Evolutionary conservation across 1,139 yeast species (phyloP), one percentile per base, ranked within the genome.

Genomic region (Sugiyamaella paludigena): DNA sequence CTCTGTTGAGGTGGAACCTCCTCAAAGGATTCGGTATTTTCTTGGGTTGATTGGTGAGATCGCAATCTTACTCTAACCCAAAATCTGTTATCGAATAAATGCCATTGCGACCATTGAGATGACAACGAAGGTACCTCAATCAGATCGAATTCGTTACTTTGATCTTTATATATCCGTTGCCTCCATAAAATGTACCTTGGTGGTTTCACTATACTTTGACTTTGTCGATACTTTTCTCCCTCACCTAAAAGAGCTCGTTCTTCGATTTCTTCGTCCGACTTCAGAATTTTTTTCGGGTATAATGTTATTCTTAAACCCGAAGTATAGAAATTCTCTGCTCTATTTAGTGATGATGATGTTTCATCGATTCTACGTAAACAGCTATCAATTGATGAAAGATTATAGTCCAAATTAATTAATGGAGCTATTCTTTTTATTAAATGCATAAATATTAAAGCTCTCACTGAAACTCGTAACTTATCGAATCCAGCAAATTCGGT

Each of bases 51-150:
- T 30, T 31, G 7, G 32, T 19, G n/a, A 31, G 34, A 1, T 16
- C 29, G 42, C 3, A 9, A 11, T 32, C 35, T 40, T 27, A 45
- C 48, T 7, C 67, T 54, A 19, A 65, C 36, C 64, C 64, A 64
- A 50, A 59, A 62, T 30, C 69, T 49, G 37, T 60, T 54, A 39
- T 65, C 69, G 12, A 63, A 46, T 12, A 63, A 48, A 15, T 38
- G 35, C 68, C 67, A 65, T 0, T 42, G 42, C 11, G 58, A 47
- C 61, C 61, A 58, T 9, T n/a, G 26, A 2, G 37, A 29, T 7
- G 27, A 30, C n/a, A 34, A 31, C 2, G 38, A 19, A 9, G 47
- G 46, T 4, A 40, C 8, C 5, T 29, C 9, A 7, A 38, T 33
- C 27, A 39, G 7, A 4, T 24, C 34, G 4, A 31, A 32, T 26